Percentiles rank a stretch among this genome's conserved stretches.
Conservation (phyloP, 2,329 filamentous ascomycete species). For the Venturia asperata region DNA sequence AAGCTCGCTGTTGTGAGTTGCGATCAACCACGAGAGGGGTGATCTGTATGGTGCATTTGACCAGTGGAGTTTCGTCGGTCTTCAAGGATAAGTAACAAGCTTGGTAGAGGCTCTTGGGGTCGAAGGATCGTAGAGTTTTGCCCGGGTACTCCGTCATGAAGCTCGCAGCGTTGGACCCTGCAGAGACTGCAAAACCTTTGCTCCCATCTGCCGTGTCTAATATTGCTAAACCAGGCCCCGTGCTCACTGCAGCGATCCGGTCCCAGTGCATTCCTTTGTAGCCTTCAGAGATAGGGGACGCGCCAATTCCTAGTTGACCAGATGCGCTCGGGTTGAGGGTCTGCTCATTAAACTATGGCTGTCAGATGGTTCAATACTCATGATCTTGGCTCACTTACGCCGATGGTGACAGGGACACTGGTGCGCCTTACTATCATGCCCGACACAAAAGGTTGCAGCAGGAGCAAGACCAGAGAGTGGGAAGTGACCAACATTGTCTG, state of each 20-base stretch:
- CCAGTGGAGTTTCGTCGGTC: background rate
- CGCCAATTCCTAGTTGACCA: background rate
- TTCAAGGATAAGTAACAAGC: background rate
- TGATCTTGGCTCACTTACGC: background rate
- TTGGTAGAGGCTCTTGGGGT: background rate
- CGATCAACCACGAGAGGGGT: background rate
- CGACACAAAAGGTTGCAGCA: background rate
- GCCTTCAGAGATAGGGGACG: background rate
- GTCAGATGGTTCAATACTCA: background rate
- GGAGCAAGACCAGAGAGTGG: background rate
- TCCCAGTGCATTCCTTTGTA: background rate
- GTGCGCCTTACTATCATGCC: background rate
- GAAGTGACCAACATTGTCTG: background rate
- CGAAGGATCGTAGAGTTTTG: background rate
- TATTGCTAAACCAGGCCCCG: background rate
- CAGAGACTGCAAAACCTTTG: background rate
- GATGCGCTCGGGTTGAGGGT: background rate
- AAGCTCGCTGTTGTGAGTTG: background rate
- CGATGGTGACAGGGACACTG: background rate
- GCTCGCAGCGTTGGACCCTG: background rate
- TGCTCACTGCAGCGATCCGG: background rate
- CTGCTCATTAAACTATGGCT: background rate
- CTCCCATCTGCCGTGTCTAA: background rate
- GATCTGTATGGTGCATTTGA: background rate
- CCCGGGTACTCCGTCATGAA: background rate